phyloP scores from a whole-genome alignment of 495 filamentous ascomycete species.

The Tuber umbilicatum region DNA sequence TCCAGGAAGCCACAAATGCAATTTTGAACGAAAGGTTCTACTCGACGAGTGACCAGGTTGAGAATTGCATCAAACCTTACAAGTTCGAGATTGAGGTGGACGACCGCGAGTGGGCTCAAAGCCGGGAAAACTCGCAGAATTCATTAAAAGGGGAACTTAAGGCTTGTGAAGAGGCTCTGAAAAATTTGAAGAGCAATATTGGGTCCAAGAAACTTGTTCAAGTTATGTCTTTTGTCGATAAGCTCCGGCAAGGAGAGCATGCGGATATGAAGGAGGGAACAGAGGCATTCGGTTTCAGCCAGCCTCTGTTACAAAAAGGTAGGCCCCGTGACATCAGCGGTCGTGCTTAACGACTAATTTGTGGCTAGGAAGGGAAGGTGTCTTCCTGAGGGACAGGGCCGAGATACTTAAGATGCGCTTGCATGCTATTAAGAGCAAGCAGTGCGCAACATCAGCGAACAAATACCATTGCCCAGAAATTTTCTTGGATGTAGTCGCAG shows the following conservation, averaged over 20 bases:
- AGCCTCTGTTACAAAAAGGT: slow-evolving; percentile 75
- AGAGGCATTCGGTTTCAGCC: slow-evolving; percentile 87
- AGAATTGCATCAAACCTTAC: slow-evolving; percentile 98
- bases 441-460: slow-evolving; percentile 72
- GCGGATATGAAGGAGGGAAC: slow-evolving; percentile 73
- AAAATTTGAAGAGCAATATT: slow-evolving; percentile 63
- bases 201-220: slow-evolving; percentile 77
- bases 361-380: slow-evolving; percentile 68
- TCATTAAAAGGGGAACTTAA: slow-evolving; percentile 76
- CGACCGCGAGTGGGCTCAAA: slow-evolving; percentile 76
- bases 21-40: slow-evolving; percentile 94
- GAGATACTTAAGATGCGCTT: slow-evolving; percentile 87
- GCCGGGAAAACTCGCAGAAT: slow-evolving; percentile 67
- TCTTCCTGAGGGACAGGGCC: slow-evolving; percentile 85
- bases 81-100: slow-evolving; percentile 96
- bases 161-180: slow-evolving; percentile 72
- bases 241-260: slow-evolving; percentile 70
- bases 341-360: slow-evolving; percentile 23
- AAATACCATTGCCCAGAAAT: slow-evolving; percentile 97
- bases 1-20: slow-evolving; percentile 75
- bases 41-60: slow-evolving; percentile 95
- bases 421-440: slow-evolving; percentile 73
- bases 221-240: slow-evolving; percentile 85
- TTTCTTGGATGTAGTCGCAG: slow-evolving; percentile 92
- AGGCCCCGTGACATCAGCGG: slow-evolving; percentile 29